Evolutionary conservation across 2,329 filamentous ascomycete genomes (phyloP).

Genomic region (Exophiala xenobiotica): DNA sequence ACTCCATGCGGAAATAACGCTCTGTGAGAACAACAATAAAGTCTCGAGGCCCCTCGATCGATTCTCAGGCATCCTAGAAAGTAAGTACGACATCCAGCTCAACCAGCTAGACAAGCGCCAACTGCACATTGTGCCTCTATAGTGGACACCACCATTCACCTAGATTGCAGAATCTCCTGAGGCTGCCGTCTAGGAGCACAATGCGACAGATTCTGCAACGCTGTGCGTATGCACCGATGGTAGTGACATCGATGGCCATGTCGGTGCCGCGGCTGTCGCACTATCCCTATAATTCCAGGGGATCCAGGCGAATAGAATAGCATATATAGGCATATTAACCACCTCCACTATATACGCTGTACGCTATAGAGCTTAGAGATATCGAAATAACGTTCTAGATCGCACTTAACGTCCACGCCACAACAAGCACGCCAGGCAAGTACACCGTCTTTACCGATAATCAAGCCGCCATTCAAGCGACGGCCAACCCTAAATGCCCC

Average conservation of each 20-base stretch:
- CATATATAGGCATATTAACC: slow-evolving; percentile 32
- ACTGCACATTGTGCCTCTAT: slow-evolving; percentile 25
- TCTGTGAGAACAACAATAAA: neutral
- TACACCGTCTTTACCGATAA: slow-evolving; percentile 36
- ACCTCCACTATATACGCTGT: slow-evolving; percentile 35
- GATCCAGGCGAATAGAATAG: slow-evolving; percentile 20
- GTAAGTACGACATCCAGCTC: slow-evolving; percentile 18
- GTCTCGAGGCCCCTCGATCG: slow-evolving; percentile 3
- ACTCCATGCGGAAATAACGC: slow-evolving; percentile 10
- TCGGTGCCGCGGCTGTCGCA: slow-evolving; percentile 32
- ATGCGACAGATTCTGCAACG: slow-evolving; percentile 15
- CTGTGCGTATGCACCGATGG: slow-evolving; percentile 29
- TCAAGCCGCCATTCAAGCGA: slow-evolving; percentile 35
- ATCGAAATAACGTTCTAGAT: slow-evolving; percentile 33
- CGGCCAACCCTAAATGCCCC: slow-evolving; percentile 30
- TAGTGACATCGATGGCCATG: slow-evolving; percentile 32
- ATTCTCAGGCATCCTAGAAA: slow-evolving; percentile 22
- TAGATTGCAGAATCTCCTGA: slow-evolving; percentile 17
- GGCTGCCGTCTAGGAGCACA: slow-evolving; percentile 22
- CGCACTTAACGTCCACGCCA: slow-evolving; percentile 23
- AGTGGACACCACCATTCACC: slow-evolving; percentile 23
- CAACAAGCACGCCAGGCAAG: slow-evolving; percentile 19
- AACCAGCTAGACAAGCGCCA: slow-evolving; percentile 27
- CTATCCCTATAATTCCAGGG: neutral
- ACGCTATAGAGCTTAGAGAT: slow-evolving; percentile 34